Conservation (phyloP, 441 rosid species). For the Manihot esculenta region DNA sequence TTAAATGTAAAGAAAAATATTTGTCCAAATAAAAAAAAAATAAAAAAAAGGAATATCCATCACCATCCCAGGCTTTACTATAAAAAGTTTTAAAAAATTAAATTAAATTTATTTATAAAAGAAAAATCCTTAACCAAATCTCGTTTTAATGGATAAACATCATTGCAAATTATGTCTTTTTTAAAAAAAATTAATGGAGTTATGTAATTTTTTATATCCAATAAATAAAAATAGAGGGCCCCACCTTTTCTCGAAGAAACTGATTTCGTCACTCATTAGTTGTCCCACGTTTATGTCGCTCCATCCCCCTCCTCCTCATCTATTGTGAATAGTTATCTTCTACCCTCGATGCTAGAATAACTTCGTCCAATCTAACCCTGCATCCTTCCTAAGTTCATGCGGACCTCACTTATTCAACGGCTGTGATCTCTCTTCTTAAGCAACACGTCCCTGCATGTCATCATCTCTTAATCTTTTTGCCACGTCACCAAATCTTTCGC, state of each 20-base stretch:
- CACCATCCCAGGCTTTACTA: too few relatives aligned
- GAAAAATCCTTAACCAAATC: too few relatives aligned
- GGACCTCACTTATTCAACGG: not conserved
- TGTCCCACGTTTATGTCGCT: not conserved
- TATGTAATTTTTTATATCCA: too few relatives aligned
- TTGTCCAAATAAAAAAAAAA: too few relatives aligned
- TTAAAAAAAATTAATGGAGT: too few relatives aligned
- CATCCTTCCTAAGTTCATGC: too few relatives aligned
- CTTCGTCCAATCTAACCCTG: not conserved
- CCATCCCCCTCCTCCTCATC: not conserved
- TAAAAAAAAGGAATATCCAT: too few relatives aligned
- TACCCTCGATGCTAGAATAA: not conserved
- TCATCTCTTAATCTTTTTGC: not conserved
- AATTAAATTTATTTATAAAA: too few relatives aligned
- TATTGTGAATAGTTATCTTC: not conserved
- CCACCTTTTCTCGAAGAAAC: not conserved
- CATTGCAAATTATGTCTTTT: too few relatives aligned
- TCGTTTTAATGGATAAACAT: too few relatives aligned
- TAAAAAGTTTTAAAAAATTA: too few relatives aligned
- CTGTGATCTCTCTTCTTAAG: not conserved
- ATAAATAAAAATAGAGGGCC: not conserved
- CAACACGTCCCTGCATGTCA: not conserved
- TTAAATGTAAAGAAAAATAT: too few relatives aligned
- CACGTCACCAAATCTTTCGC: constrained; percentile 7
- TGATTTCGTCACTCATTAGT: not conserved